Evolutionary conservation across 2,329 filamentous ascomycete species (phyloP).

Genomic region (Cryphonectria parasitica): DNA sequence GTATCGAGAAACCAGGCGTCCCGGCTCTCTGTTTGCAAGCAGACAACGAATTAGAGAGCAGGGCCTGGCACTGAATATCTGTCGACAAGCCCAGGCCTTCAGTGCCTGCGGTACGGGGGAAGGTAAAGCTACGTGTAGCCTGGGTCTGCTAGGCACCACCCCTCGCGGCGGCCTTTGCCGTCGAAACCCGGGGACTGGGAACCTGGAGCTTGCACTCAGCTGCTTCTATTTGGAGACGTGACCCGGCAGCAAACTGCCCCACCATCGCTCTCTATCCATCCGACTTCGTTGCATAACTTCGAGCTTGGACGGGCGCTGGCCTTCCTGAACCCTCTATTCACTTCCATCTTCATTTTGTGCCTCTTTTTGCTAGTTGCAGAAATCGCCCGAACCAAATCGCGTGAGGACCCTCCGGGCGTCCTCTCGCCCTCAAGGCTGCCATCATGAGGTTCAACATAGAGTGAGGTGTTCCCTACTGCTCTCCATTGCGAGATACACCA

Average conservation of each 20-base stretch:
- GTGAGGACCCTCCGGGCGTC: not conserved
- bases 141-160: not conserved
- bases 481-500: conserved; percentile 5
- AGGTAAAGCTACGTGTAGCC: not conserved
- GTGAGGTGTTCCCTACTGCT: conserved; percentile 36
- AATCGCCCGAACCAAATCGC: not conserved
- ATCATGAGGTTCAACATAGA: conserved; percentile 58
- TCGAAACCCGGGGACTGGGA: too few relatives aligned
- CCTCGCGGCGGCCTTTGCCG: not conserved
- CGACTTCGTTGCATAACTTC: not conserved
- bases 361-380: not conserved
- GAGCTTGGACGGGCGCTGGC: not conserved
- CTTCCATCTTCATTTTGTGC: not conserved
- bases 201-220: not conserved
- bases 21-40: not conserved
- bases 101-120: not conserved
- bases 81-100: not conserved
- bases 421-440: conserved; percentile 20
- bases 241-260: not conserved
- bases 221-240: not conserved
- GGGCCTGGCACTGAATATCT: not conserved
- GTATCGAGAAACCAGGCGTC: not conserved
- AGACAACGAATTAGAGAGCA: not conserved
- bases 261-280: not conserved
- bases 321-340: not conserved